Evolutionary conservation across 2,329 filamentous ascomycete genomes (phyloP).

Genomic region (Arachnomyces sp.): DNA sequence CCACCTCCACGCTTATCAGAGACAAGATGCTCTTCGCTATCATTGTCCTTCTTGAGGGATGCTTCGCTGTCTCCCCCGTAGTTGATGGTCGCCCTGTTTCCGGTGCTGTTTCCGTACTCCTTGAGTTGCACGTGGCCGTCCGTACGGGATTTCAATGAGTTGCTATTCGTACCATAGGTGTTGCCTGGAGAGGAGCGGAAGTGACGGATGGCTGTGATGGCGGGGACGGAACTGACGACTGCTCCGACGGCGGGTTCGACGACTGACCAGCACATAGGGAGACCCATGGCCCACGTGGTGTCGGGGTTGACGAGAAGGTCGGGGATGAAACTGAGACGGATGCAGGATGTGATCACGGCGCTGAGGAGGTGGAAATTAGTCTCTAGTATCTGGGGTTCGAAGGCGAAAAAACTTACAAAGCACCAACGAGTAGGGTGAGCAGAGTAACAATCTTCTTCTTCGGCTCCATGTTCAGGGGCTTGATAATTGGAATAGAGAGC

Average conservation of each 20-base stretch:
- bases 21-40: conserved; percentile 3
- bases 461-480: conserved; percentile 2
- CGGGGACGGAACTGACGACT: conserved; percentile 4
- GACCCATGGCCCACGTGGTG: conserved; percentile 3
- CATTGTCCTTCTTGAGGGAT: neutral
- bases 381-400: neutral
- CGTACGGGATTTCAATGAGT: neutral
- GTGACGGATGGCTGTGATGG: conserved; percentile 4
- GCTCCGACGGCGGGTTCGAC: conserved; percentile 2
- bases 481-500: conserved; percentile 3
- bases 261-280: conserved; percentile 3
- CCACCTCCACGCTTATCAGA: neutral
- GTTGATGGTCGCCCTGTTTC: neutral
- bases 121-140: conserved; percentile 1
- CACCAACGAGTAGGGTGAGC: conserved; percentile 1
- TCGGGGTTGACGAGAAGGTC: conserved; percentile 1
- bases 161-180: neutral
- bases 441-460: conserved; percentile 2
- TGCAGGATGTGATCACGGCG: conserved; percentile 3
- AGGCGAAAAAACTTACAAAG: conserved; percentile 1
- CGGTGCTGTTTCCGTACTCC: neutral
- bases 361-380: neutral
- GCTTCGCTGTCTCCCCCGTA: neutral
- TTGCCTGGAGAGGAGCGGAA: neutral
- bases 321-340: conserved; percentile 3